Evolutionary conservation across 139 green algal genomes (phyloP), one percentile per base, ranked within the genome.

Genomic region (Diplosphaera chodatii): DNA sequence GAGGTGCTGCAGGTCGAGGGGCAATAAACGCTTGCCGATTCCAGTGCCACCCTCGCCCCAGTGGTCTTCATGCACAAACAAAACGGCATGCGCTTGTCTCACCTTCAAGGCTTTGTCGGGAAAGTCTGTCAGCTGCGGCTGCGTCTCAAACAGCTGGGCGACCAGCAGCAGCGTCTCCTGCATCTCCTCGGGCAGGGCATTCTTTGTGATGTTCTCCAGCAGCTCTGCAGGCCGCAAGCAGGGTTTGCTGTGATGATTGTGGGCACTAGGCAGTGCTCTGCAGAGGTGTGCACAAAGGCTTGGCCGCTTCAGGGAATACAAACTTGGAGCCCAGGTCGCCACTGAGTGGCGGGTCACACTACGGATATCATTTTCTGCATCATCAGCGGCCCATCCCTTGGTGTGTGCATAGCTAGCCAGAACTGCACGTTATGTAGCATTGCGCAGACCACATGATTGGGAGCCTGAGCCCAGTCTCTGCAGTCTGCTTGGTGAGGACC

Each of bases 281-380:
- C 40, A 40, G 67, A 33, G 27, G 16, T 63, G 63, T 27, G 31
- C 30, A 31, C 30, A 1, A 25, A 10, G 6, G 16, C 2, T 75
- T 59, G 1, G 27, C 37, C 40, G 80, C 87, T 80, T 93, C 87
- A 92, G 87, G 83, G 87, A 93, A 93, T 93, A 93, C 87, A 93
- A 93, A 93, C 88, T 93, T 80, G 65, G 37, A 64, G 63, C 34
- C 67, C 63, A 75, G 29, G 40, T 27, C 55, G 71, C 71, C 55
- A n/a, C 32, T 28, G 27, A 48, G 48, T 18, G 34, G 63, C 63
- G 40, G 32, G 62, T 28, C 67, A 40, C 63, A 32, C 33, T 30
- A 63, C 25, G 21, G 48, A 66, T 15, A 70, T n/a, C 30, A 62
- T 34, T 65, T 62, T 40, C 55, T 74, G 62, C 64, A 82, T 82